Evolutionary conservation across 1,139 yeast species (phyloP), one percentile per base, ranked within the genome.

Genomic region (Yamadazyma pseudoaaseri): DNA sequence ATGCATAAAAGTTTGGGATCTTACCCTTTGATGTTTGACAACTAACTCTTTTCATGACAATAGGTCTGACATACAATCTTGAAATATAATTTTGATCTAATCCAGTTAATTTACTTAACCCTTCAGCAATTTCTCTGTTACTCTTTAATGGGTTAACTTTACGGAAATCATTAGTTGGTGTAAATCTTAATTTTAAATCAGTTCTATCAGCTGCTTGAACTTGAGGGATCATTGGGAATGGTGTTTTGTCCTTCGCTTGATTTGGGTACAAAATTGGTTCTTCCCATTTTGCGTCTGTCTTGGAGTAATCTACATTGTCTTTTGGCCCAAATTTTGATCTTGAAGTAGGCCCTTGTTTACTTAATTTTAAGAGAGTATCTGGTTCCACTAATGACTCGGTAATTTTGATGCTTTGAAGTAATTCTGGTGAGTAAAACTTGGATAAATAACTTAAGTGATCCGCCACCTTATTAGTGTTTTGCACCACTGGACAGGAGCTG

Each of bases 11-110:
- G 30, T 89, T 80, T 31, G 84, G 80, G 46, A 87, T 86, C 58
- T 90, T 92, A 56, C 98, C 98, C 69, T 89, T 86, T 31, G 90
- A 79, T 2, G 97, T 92, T 71, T 89, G 95, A 57, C 90, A 87
- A 37, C 90, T 83, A 20, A 92, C 97, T 40, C 87, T 71, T 63
- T 87, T 89, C 68, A 80, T 68, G 30, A 83, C 72, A 43, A 84
- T 60, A 3, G 86, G 84, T 52, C 85, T 80, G 42, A 79, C 79
- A 36, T 75, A 73, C 41, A 90, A 73, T 31, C 71, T 72, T 40
- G 73, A 67, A 48, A 89, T 77, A 54, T 82, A 89, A 34, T 70
- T 62, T 37, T 74, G 78, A 44, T 81, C 77, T 42, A 86, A 73
- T 0, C 96, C 96, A 1, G 96, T 86, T 45, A 85, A 73, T 41